A percentile compares a stretch with the other conserved stretches of the same genome.
Conservation (phyloP, 2,329 filamentous ascomycete species). For the Trichoderma arundinaceum region DNA sequence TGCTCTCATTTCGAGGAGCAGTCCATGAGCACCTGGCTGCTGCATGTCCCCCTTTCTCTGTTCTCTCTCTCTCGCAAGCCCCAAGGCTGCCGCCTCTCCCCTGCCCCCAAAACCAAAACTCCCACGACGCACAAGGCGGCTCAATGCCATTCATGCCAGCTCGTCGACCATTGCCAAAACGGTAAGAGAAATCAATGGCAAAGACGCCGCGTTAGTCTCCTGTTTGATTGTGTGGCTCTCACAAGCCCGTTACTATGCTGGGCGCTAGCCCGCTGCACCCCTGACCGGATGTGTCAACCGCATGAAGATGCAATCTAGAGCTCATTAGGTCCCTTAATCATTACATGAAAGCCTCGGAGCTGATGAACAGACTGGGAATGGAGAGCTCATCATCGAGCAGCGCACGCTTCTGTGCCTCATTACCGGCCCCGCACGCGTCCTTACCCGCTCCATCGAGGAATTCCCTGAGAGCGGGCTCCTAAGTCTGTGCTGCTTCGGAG, state of each 20-base stretch:
- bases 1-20: not conserved
- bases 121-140: not conserved
- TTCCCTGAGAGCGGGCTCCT: constrained; percentile 6
- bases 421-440: constrained; percentile 18
- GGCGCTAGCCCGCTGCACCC: constrained; percentile 19
- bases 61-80: not conserved
- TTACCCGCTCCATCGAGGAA: constrained; percentile 14
- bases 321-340: constrained; percentile 24
- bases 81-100: constrained; percentile 10
- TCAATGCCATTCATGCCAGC: constrained; percentile 19
- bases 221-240: constrained; percentile 17
- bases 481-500: not conserved
- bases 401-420: constrained; percentile 8
- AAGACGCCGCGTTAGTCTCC: not conserved
- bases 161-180: constrained; percentile 18
- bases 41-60: constrained; percentile 3
- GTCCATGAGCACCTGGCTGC: not conserved
- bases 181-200: not conserved
- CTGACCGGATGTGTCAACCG: constrained; percentile 27
- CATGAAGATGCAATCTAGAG: constrained; percentile 27
- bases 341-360: constrained; percentile 24
- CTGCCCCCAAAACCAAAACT: not conserved
- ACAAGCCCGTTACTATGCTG: constrained; percentile 6
- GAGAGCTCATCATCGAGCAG: constrained; percentile 12
- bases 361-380: constrained; percentile 29